Evolutionary conservation across 1,284 basidiomycete genomes (phyloP).

Genomic region (Fistulina hepatica): DNA sequence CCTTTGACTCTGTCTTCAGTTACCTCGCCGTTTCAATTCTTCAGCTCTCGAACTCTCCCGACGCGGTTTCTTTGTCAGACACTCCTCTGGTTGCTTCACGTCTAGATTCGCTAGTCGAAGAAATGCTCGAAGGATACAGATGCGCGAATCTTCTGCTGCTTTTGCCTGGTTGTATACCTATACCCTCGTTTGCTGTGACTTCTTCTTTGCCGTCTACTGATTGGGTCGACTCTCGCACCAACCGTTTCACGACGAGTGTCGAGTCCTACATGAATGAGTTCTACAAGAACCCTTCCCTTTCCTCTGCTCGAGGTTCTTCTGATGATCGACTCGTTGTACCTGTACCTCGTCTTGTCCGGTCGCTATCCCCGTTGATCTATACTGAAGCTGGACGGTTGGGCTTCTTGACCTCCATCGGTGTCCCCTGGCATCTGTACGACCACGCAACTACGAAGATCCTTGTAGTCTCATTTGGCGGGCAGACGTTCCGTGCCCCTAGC

Average conservation of each 20-base stretch:
- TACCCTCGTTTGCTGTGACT: constrained; percentile 50
- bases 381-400: constrained; percentile 38
- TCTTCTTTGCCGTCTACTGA: constrained; percentile 47
- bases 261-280: constrained; percentile 14
- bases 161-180: constrained; percentile 63
- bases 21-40: constrained; percentile 48
- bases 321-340: constrained; percentile 34
- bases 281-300: constrained; percentile 21
- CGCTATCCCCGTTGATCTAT: constrained; percentile 34
- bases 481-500: constrained; percentile 50
- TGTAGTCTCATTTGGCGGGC: constrained; percentile 71
- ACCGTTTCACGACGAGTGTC: constrained; percentile 32
- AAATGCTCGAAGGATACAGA: constrained; percentile 56
- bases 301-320: constrained; percentile 20
- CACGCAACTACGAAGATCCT: constrained; percentile 43
- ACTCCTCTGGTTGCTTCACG: constrained; percentile 38
- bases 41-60: constrained; percentile 21
- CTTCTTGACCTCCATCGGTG: constrained; percentile 45
- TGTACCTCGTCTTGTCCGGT: constrained; percentile 60
- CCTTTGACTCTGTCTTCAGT: constrained; percentile 73
- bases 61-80: constrained; percentile 26
- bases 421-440: constrained; percentile 42
- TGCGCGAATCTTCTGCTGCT: constrained; percentile 61
- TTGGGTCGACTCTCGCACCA: constrained; percentile 46
- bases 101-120: constrained; percentile 48